Evolutionary conservation across 805 yeast species (phyloP).

Genomic region (Myxozyma monticola): DNA sequence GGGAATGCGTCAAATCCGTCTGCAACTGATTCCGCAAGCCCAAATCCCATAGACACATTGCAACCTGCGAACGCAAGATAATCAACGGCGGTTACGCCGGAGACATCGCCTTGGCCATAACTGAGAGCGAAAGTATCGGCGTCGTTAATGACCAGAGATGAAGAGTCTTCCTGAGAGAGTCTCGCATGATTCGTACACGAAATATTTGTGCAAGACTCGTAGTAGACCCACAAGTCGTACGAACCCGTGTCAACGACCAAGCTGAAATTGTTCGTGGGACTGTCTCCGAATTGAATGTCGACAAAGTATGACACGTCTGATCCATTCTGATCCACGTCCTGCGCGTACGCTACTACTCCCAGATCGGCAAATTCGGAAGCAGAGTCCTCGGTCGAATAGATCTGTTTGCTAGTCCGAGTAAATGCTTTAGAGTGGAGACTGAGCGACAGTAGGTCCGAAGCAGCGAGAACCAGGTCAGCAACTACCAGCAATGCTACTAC

Average conservation of each 20-base stretch:
- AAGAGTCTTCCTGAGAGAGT: slow-evolving; percentile 22
- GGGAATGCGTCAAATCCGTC: slow-evolving; percentile 52
- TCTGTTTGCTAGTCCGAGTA: no score
- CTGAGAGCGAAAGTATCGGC: slow-evolving; percentile 47
- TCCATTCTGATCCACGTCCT: no score
- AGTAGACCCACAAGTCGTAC: slow-evolving; percentile 64
- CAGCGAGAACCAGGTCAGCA: no score
- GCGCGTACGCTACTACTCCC: no score
- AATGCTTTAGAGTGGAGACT: no score
- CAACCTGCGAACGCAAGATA: slow-evolving; percentile 43
- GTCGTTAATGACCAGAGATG: slow-evolving; percentile 13
- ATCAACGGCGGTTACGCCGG: slow-evolving; percentile 50
- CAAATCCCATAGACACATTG: slow-evolving; percentile 47
- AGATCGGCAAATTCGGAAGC: no score
- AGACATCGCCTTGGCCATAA: slow-evolving; percentile 56
- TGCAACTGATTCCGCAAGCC: slow-evolving; percentile 56
- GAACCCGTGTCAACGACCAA: slow-evolving; percentile 66
- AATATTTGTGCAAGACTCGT: slow-evolving; percentile 48
- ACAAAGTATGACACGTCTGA: slow-evolving; percentile 37
- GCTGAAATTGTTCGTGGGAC: slow-evolving; percentile 43
- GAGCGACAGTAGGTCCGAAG: no score
- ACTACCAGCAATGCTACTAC: no score
- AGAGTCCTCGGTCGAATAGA: no score
- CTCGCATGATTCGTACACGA: slow-evolving; percentile 45
- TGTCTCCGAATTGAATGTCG: slow-evolving; percentile 33